phyloP scores from a whole-genome alignment of 352 stramenopile species.

The Globisporangium cederbergense region DNA sequence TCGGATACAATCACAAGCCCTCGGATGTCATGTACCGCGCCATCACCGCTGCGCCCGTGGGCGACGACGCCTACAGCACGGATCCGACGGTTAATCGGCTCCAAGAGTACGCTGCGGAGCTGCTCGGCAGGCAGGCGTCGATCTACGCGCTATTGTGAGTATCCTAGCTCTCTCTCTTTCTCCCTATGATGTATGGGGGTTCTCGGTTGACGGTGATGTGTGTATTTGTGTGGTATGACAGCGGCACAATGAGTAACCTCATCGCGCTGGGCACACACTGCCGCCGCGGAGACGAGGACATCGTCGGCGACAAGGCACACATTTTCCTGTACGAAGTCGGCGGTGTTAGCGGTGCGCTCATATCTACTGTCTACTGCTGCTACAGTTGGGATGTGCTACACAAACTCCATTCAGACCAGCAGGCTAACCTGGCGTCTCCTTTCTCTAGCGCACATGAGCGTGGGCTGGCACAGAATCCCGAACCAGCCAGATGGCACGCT shows the following conservation, averaged over 20 bases:
- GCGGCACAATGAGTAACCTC: constrained; percentile 97
- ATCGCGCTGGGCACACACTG: constrained; percentile 94
- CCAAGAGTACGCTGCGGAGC: constrained; percentile 86
- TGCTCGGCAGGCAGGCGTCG: constrained; percentile 93
- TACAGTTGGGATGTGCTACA: neutral
- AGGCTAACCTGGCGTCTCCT: neutral
- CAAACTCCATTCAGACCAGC: too few relatives aligned
- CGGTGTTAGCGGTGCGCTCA: constrained; percentile 65
- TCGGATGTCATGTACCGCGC: constrained; percentile 89
- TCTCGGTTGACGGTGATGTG: too few relatives aligned
- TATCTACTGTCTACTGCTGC: neutral
- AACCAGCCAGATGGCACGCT: constrained; percentile 87
- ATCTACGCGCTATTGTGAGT: constrained; percentile 94
- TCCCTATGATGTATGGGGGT: neutral
- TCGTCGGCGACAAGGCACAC: constrained; percentile 93
- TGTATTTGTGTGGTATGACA: constrained; percentile 14
- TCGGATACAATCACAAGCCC: constrained; percentile 97
- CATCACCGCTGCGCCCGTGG: constrained; percentile 77
- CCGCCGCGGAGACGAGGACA: constrained; percentile 90
- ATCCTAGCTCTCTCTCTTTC: neutral
- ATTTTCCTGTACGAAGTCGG: constrained; percentile 97
- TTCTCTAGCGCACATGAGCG: constrained; percentile 77
- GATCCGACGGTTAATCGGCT: constrained; percentile 96
- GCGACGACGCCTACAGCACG: constrained; percentile 70
- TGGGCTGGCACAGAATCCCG: constrained; percentile 85